Conservation (phyloP, 1,139 yeast species). For the Scheffersomyces segobiensis region DNA sequence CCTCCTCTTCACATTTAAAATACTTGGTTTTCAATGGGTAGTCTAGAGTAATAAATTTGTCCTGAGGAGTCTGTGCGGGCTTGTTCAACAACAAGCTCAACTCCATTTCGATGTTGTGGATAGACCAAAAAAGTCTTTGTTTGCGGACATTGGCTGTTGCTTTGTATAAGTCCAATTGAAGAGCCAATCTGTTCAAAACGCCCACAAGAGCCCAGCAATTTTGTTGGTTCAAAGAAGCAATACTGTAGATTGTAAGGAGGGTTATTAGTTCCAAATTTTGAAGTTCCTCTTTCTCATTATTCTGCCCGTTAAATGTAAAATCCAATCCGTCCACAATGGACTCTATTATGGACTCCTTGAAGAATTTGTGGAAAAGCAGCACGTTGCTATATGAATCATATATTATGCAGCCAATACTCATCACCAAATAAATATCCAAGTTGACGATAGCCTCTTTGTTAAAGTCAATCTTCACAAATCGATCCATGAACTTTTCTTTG, state of each 20-base stretch:
- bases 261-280: constrained; percentile 28
- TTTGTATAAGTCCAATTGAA: constrained; percentile 25
- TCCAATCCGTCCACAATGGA: constrained; percentile 37
- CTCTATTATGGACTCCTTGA: constrained; percentile 34
- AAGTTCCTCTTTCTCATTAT: constrained; percentile 17
- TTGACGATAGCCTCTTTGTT: constrained; percentile 37
- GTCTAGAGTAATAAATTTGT: constrained; percentile 17
- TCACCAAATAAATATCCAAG: constrained; percentile 37
- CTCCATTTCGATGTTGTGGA: constrained; percentile 42
- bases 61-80: constrained; percentile 37
- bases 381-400: constrained; percentile 29
- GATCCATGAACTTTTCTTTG: constrained; percentile 19
- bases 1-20: constrained; percentile 19
- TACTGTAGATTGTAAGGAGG: constrained; percentile 32
- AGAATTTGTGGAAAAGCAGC: constrained; percentile 24
- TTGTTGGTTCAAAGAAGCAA: constrained; percentile 27
- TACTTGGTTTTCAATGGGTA: constrained; percentile 11
- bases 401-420: constrained; percentile 43
- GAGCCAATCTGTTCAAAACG: constrained; percentile 29
- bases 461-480: constrained; percentile 30
- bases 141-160: constrained; percentile 3
- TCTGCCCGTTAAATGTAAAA: constrained; percentile 24
- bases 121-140: constrained; percentile 39
- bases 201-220: constrained; percentile 41
- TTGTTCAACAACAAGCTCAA: constrained; percentile 31